Percentiles rank a stretch among this genome's conserved stretches.
Conservation (phyloP, 176 grass and related monocot species). For the barley (Hordeum vulgare) region MorexV3_pseudomolecules_assembly NC_058522.1:242366209-242366708, state of each 20-base stretch:
- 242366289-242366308: constrained; percentile 67
- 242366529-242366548: neutral
- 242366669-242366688: neutral
- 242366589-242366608: neutral
- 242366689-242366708: neutral
- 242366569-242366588: neutral
- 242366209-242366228: constrained; percentile 31
- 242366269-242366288: constrained; percentile 72
- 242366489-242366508: neutral
- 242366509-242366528: neutral
- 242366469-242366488: neutral
- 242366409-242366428: constrained; percentile 95
- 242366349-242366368: neutral
- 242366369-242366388: constrained; percentile 30
- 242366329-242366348: neutral
- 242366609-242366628: neutral
- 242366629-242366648: neutral
- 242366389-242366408: constrained; percentile 97
- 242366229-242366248: constrained; percentile 93
- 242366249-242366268: constrained; percentile 84
- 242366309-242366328: neutral
- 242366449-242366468: constrained; percentile 86
- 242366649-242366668: neutral
- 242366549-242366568: neutral
- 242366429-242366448: constrained; percentile 85